Conservation (phyloP, 768 basidiomycete genomes). For the Boletus fagicola region DNA sequence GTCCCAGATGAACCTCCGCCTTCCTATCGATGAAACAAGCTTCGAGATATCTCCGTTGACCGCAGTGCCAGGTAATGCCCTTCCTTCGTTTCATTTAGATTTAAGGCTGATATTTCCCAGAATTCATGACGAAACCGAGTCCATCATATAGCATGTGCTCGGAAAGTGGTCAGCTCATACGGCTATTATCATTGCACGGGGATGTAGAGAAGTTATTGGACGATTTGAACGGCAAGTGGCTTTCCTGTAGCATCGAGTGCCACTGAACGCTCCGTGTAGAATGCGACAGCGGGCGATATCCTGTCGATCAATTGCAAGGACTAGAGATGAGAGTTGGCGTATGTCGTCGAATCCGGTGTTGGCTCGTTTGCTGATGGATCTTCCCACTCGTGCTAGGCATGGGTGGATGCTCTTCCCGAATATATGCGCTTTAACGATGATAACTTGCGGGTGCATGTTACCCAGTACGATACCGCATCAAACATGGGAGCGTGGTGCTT, state of each 20-base stretch:
- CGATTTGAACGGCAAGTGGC: slow-evolving; percentile 45
- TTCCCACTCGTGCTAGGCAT: slow-evolving; percentile 43
- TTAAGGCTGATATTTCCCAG: slow-evolving; percentile 35
- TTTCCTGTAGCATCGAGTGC: background rate
- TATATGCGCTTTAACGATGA: slow-evolving; percentile 70
- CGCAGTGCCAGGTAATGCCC: slow-evolving; percentile 31
- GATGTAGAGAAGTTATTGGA: slow-evolving; percentile 58
- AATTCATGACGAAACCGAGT: slow-evolving; percentile 65
- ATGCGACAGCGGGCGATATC: slow-evolving; percentile 25
- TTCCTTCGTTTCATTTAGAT: background rate
- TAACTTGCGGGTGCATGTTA: slow-evolving; percentile 63
- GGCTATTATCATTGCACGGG: slow-evolving; percentile 61
- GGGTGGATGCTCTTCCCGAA: slow-evolving; percentile 66
- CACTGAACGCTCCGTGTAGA: slow-evolving; percentile 31
- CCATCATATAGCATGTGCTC: slow-evolving; percentile 49
- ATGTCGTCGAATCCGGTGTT: slow-evolving; percentile 3
- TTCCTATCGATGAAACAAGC: slow-evolving; percentile 80
- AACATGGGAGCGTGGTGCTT: slow-evolving; percentile 82
- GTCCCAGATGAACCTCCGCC: slow-evolving; percentile 54
- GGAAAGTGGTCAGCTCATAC: slow-evolving; percentile 76
- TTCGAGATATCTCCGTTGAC: slow-evolving; percentile 65
- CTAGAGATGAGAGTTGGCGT: slow-evolving; percentile 44
- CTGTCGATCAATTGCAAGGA: slow-evolving; percentile 39
- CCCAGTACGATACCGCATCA: slow-evolving; percentile 77
- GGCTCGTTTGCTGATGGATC: slow-evolving; percentile 5